Percentiles rank a stretch among this genome's conserved stretches.
Conservation (phyloP, 805 yeast species). For the Ogataea degrootiae region DNA sequence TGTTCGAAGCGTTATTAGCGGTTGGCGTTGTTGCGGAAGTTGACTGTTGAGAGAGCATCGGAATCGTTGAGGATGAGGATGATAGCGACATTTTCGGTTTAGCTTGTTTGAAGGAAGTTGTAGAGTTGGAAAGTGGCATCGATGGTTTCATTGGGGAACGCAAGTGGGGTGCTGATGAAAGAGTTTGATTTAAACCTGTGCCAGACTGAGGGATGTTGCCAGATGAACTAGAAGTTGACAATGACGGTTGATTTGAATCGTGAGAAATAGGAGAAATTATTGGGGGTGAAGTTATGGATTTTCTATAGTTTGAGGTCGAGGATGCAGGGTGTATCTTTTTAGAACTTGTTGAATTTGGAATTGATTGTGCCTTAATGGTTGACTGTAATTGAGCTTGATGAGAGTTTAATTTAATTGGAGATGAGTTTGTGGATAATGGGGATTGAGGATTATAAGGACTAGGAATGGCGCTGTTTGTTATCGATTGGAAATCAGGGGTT, state of each 20-base stretch:
- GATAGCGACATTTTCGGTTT: too few species aligned
- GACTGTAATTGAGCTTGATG: constrained; percentile 22
- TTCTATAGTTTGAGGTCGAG: constrained; percentile 4
- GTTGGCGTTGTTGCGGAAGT: not conserved
- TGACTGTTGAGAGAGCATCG: too few species aligned
- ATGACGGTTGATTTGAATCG: constrained; percentile 1
- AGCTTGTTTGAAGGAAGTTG: constrained; percentile 19
- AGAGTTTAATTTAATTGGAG: constrained; percentile 11
- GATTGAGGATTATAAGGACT: constrained; percentile 7
- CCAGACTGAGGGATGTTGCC: not conserved
- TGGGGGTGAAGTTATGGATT: constrained; percentile 16
- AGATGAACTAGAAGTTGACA: not conserved
- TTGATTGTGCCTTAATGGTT: constrained; percentile 18
- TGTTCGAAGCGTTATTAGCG: not conserved
- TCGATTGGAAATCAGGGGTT: constrained; percentile 37
- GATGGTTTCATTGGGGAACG: not conserved
- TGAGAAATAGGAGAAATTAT: constrained; percentile 15
- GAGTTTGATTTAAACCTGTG: not conserved
- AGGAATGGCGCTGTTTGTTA: not conserved
- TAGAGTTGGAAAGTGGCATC: constrained; percentile 18
- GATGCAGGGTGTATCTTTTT: constrained; percentile 6
- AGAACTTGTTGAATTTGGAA: constrained; percentile 4
- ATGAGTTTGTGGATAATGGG: constrained; percentile 5
- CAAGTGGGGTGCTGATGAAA: not conserved
- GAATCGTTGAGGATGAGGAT: too few species aligned